Evolutionary conservation across 139 green algal species (phyloP).

Genomic region (Dunaliella sp.): DNA sequence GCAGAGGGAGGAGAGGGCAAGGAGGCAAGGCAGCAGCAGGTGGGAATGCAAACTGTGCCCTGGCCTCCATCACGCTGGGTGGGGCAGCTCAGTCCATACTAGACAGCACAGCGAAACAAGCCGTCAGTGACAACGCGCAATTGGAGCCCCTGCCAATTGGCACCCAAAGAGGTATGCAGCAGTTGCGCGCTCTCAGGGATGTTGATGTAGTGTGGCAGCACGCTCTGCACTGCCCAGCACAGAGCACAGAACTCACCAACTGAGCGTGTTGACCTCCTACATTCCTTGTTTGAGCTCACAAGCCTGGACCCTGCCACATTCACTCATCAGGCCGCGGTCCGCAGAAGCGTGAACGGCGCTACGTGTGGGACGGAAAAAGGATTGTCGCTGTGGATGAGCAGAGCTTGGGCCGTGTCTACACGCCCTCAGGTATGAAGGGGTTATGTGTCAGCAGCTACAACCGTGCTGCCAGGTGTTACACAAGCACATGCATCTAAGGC

Average conservation of each 20-base stretch:
- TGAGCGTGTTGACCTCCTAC: too few species aligned
- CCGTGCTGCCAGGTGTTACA: too few species aligned
- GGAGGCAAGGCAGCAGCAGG: too few species aligned
- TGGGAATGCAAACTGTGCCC: not conserved
- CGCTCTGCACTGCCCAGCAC: too few species aligned
- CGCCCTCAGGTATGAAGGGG: not conserved
- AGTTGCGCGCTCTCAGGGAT: too few species aligned
- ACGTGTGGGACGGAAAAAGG: conserved; percentile 52
- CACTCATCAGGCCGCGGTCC: not conserved
- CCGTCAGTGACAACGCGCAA: not conserved
- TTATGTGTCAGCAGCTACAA: too few species aligned
- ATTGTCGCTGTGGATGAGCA: conserved; percentile 41
- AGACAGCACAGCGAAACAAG: not conserved
- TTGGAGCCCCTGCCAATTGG: conserved; percentile 29
- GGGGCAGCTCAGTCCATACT: not conserved
- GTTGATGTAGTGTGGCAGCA: too few species aligned
- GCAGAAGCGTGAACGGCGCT: conserved; percentile 38
- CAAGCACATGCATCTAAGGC: not conserved
- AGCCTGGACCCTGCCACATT: too few species aligned
- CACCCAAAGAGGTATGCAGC: conserved; percentile 24
- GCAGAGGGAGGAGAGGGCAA: not conserved
- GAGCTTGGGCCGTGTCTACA: conserved; percentile 21
- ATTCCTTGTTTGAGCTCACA: too few species aligned
- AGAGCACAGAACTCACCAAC: too few species aligned
- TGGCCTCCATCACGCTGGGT: not conserved